A percentile compares a stretch with the other conserved stretches of the same genome.
These are phyloP conservation scores for Mesotaenium endlicherianum DNA, from an alignment of 139 green algal genomes.

Conservation along the genomic window DNA sequence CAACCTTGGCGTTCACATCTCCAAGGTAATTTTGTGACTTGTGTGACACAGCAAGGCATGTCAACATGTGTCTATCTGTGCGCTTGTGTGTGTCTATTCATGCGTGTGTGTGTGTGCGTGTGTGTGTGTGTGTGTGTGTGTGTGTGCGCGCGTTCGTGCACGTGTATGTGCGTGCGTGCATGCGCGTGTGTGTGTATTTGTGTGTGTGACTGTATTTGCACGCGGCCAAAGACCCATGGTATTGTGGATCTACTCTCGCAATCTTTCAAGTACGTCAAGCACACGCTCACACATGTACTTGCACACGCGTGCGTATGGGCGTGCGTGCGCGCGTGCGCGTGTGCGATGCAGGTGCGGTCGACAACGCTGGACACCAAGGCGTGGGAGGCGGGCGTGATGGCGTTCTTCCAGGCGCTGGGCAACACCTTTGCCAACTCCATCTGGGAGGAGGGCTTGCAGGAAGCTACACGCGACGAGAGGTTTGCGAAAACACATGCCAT, in stretches of 20 bases:
- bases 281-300: neutral
- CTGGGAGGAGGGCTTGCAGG: conserved; percentile 31
- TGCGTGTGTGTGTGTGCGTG: no score
- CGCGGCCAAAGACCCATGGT: no score
- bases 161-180: neutral
- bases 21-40: conserved; percentile 57
- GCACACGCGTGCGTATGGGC: neutral
- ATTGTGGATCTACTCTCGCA: no score
- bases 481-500: neutral
- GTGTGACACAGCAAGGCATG: neutral
- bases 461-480: neutral
- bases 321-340: neutral
- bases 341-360: conserved; percentile 36
- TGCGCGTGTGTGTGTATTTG: neutral
- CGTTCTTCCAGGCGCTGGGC: conserved; percentile 31
- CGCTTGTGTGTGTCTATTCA: neutral
- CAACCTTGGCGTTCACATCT: conserved; percentile 81
- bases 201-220: neutral
- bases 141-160: no score
- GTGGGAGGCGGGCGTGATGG: conserved; percentile 50
- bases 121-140: no score
- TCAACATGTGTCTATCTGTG: neutral
- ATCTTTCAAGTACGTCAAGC: no score
- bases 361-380: conserved; percentile 52
- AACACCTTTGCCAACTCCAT: conserved; percentile 47